Base-by-base conservation (phyloP, 805 yeast species). In the Candida manassasensis region DNA sequence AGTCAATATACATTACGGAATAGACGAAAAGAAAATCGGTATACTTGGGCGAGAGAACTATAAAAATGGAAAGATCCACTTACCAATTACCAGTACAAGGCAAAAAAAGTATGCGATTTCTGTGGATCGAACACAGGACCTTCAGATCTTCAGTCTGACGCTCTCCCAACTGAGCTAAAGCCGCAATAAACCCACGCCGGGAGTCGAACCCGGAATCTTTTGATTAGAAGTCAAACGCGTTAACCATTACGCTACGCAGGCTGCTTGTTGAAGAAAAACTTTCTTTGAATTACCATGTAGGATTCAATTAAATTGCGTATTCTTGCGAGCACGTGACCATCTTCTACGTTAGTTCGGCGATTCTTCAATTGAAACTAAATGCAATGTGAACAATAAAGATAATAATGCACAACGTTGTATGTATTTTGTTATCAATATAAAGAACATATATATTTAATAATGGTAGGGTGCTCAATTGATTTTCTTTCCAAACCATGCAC, bases 111-210 rank as follows among this genome's bases (percentile, higher is more conserved):
- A 48, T 74, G 80, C 80, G 77, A 71, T 59, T 72, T 74, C 75
- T 78, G 85, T 77, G 86, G 85, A 77, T 80, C 81, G 86, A 81
- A 81, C 85, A 77, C 85, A 77, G 81, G 84, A 79, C 87, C 86
- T 81, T 74, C 84, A 79, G 84, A 79, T 79, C 52, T 47, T 55
- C 62, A 57, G 62, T 57, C 62, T 56, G 61, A 53, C 61, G 61
- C 61, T 56, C 61, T 56, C 61, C 61, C 61, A 53, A 55, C 59
- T 56, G 61, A 56, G 61, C 61, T 56, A 54, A 56, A 53, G 43
- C 61, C 57, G 59, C 61, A 41, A 37, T 10, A 32, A 59, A 59
- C 64, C 66, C 65, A 61, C 56, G 65, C 57, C 67, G 65, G 60
- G 78, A 71, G 74, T 72, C 78, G 78, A 72, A 72, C 78, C 74